Evolutionary conservation across 169 alveolate genomes (phyloP), one percentile per base, ranked within the genome.

Genomic region (Perkinsus chesapeaki): DNA sequence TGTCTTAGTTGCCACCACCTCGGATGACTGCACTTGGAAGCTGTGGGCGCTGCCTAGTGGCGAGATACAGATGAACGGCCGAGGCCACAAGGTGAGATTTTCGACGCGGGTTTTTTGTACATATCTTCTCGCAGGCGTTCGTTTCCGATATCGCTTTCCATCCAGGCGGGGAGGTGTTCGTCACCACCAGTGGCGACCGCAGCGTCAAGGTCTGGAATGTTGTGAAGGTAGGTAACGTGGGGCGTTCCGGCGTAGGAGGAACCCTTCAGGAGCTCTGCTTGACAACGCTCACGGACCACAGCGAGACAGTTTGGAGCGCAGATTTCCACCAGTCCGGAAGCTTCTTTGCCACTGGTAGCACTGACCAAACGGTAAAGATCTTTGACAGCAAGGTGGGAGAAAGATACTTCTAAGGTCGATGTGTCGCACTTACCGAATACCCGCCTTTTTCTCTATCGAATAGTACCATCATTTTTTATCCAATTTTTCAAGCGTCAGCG

Each of bases 1-100:
- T 43, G 60, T 43, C n/a, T 43, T 96, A 60, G 95, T 98, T 31
- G 99, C 99, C 9, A 98, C 99, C 20, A 98, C 98, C 9, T 95
- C 98, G 92, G 99, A 98, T 95, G 99, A 98, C 94, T 96, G 98
- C 91, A 97, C 99, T 23, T 98, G 99, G 99, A 98, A 98, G 95
- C 95, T 98, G 91, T 98, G 99, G 99, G 96, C 98, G 39, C 91
- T 98, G 73, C 99, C 99, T 3, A 95, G 96, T 39, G 98, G 99
- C 34, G 99, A 98, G 92, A 94, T 98, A 39, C 97, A 98, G 48
- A 97, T 98, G 98, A 96, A 97, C 91, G 98, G 97, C 16, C 96
- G 94, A 94, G 99, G 98, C 0, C 99, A 98, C 95, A 92, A 93
- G 92, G 95, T 73, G 39, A n/a, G 93, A n/a, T n/a, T n/a, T n/a